phyloP scores from a whole-genome alignment of 2,329 filamentous ascomycete species.

The Fusarium compactum region DNA sequence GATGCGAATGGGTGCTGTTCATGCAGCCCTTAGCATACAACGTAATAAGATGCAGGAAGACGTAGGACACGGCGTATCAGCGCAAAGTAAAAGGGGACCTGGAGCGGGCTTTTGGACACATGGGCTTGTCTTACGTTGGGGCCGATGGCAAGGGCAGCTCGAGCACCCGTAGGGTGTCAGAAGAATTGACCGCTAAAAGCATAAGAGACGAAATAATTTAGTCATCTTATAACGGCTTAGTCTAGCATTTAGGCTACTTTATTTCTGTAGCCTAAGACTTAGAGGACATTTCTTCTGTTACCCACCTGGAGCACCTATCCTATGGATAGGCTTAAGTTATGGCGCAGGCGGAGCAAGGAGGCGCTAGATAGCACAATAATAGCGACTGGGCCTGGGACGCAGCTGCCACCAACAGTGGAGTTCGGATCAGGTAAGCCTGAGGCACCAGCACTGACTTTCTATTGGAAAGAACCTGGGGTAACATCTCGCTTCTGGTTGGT shows the following conservation, averaged over 20 bases:
- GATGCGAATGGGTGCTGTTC: conserved; percentile 25
- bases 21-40: conserved; percentile 31
- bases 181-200: too few species aligned
- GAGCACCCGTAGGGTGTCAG: too few species aligned
- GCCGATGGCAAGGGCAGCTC: conserved; percentile 14
- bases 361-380: background rate
- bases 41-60: conserved; percentile 35
- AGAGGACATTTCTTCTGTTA: too few species aligned
- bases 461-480: conserved; percentile 27
- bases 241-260: too few species aligned
- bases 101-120: conserved; percentile 28
- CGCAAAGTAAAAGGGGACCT: conserved; percentile 28
- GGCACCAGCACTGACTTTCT: conserved; percentile 8
- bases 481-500: conserved; percentile 27
- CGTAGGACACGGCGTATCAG: conserved; percentile 34
- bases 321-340: background rate
- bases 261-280: too few species aligned
- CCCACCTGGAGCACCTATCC: background rate
- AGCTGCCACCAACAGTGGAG: conserved; percentile 3
- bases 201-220: too few species aligned
- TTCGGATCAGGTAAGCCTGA: conserved; percentile 17
- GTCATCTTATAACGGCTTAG: too few species aligned
- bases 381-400: background rate
- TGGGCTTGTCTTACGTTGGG: conserved; percentile 15
- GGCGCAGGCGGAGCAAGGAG: conserved; percentile 8